Evolutionary conservation across 108 stramenopile genomes (phyloP).

Genomic region (Cyclostephanos tholiformis): DNA sequence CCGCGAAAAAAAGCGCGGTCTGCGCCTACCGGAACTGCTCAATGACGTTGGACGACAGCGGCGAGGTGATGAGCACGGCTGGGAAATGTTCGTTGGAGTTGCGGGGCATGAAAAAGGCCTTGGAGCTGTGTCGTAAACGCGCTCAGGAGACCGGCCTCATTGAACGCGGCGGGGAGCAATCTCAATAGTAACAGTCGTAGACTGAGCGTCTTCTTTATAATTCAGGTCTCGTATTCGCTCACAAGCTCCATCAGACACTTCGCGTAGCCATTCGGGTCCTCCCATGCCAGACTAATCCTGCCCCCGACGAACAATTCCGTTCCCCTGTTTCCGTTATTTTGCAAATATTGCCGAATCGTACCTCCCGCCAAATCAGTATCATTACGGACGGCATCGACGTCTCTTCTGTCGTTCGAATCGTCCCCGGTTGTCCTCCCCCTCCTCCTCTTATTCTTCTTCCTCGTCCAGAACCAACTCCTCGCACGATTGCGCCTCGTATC

Average conservation of each 20-base stretch:
- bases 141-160: conserved; percentile 22
- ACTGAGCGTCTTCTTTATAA: too few relatives aligned
- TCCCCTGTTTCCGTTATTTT: conserved; percentile 48
- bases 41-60: conserved; percentile 54
- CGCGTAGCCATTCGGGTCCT: conserved; percentile 59
- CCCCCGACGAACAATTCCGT: conserved; percentile 46
- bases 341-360: conserved; percentile 40
- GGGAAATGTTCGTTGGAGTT: conserved; percentile 56
- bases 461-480: conserved; percentile 68
- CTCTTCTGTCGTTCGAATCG: neutral
- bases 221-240: too few relatives aligned
- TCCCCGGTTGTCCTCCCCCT: neutral
- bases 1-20: conserved; percentile 48
- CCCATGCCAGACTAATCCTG: conserved; percentile 59
- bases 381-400: neutral
- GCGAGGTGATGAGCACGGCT: conserved; percentile 39
- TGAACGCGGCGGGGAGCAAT: neutral
- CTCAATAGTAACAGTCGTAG: neutral
- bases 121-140: conserved; percentile 29
- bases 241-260: conserved; percentile 34
- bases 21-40: conserved; percentile 68
- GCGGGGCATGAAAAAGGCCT: conserved; percentile 22
- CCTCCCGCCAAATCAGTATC: conserved; percentile 1
- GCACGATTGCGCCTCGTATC: conserved; percentile 53
- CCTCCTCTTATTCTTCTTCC: conserved; percentile 22